Evolutionary conservation across 441 rosid species (phyloP), one percentile per base, ranked within the genome.

Genomic region (Eruca vesicaria): DNA sequence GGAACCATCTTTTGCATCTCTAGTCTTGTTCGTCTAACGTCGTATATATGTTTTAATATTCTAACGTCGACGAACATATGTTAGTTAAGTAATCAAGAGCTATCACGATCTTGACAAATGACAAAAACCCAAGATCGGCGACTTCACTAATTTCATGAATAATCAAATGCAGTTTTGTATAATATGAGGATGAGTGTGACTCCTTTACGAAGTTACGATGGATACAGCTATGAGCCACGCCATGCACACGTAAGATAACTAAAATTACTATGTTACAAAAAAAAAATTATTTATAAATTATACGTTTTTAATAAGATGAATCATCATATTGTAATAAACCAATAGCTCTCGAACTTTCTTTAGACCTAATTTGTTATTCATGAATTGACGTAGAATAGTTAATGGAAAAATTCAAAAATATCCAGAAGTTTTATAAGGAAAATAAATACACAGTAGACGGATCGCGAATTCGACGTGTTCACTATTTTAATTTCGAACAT

Each of bases 181-280:
- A 19, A 19, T 52, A 52, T 19, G 58, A 52, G 58, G 58, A 8
- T 52, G 58, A 52, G 58, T 52, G 20, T 60, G 60, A 43, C 26
- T 18, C 8, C 26, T 64, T 67, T n/a, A 67, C 31, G 45, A 9
- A 48, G 55, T 26, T 53, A 15, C 35, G 58, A 28, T 52, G 62
- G 64, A 53, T 68, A 35, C 35, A 36, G 26, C 58, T 26, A 50
- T 50, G 56, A 16, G 21, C 21, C 56, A 16, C 19, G 56, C 56
- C 56, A 68, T 58, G 63, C 63, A 58, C 69, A 69, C 69, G 36
- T 62, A 53, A 29, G 9, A 58, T 28, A n/a, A 58, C 11, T 28
- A 58, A 28, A 58, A 52, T 58, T 11, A 58, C 62, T n/a, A n/a
- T n/a, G 19, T 38, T 52, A 28, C 11, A 7, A n/a, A n/a, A n/a